Conservation (phyloP, 106 monocot species). For the Dendrobium officinale region DNA sequence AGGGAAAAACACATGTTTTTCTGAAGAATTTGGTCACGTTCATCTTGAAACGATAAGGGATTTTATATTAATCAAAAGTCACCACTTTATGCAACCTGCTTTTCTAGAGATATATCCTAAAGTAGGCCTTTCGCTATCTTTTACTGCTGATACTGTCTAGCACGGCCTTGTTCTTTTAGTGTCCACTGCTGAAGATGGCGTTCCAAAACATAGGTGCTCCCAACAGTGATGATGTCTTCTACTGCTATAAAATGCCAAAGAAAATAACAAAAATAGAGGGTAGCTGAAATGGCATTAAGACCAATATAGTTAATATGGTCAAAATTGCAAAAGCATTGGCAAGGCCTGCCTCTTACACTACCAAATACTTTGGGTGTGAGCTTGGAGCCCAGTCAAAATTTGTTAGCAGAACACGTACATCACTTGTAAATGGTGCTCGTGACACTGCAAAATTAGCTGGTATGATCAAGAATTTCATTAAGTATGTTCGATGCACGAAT, state of each 20-base stretch:
- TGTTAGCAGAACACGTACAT: conserved; percentile 58
- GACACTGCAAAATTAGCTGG: conserved; percentile 72
- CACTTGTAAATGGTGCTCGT: conserved; percentile 70
- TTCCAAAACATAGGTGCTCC: conserved; percentile 71
- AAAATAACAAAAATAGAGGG: conserved; percentile 90
- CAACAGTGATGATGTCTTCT: conserved; percentile 85
- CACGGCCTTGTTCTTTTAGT: not conserved
- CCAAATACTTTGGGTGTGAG: conserved; percentile 79
- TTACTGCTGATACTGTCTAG: conserved; percentile 13
- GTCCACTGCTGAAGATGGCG: conserved; percentile 38
- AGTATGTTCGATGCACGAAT: conserved; percentile 71
- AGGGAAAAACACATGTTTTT: conserved; percentile 9
- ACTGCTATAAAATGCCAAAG: conserved; percentile 83
- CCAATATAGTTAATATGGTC: conserved; percentile 84
- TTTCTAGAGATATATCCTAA: conserved; percentile 1
- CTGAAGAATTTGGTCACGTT: not conserved
- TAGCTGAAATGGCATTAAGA: conserved; percentile 81
- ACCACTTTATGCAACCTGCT: conserved; percentile 15
- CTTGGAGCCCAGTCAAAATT: conserved; percentile 86
- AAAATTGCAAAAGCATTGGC: conserved; percentile 75
- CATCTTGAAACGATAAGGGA: not conserved
- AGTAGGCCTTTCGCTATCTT: not conserved
- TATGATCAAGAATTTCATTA: conserved; percentile 70
- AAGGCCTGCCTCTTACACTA: conserved; percentile 64
- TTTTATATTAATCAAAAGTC: not conserved